Base-by-base conservation (phyloP, 2,329 filamentous ascomycete genomes). In the Mycocentrospora acerina region DNA sequence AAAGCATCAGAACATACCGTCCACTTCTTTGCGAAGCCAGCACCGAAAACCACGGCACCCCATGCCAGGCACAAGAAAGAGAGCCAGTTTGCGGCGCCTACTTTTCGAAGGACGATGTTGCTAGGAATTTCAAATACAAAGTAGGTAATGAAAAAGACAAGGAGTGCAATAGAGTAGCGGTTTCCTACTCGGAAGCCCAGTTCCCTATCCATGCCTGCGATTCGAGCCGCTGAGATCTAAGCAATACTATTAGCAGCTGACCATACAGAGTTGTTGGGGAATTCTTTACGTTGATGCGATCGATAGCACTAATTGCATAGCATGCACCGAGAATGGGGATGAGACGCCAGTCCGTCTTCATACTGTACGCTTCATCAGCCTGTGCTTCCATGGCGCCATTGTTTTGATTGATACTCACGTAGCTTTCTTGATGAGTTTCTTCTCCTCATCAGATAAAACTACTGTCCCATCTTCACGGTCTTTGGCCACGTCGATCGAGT, bases 71-170 rank as follows among this genome's bases (percentile, higher is more conserved):
- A 50, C 12, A 56, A 28, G 16, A 51, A 53, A 9, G 42, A 32
- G 4, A 59, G 43, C 53, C 53, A 59, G 27, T 53, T 53, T 4
- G 53, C 53, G 9, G 49, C 41, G 4, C 53, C 55, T 10, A 55
- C 32, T 29, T 67, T 69, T 16, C 68, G 65, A 17, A 79, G 61
- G 7, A 76, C 62, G 38, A 78, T 66, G 55, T 77, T 78, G 45
- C 68, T 72, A 0, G 75, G 75, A 4, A 77, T 67, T 48, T 78
- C 74, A 44, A 73, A 76, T 16, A 77, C 46, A 24, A 79, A 68
- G 51, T 79, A 76, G 16, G 67, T 68, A 28, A 77, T 65, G 54
- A 77, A 78, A 64, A 78, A 80, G 11, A 79, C 71, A 7, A 76
- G 68, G 7, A 79, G 54, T 1, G 70, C 61, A 46, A 73, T 67